phyloP scores from a whole-genome alignment of 768 basidiomycete species.

The Kwoniella bestiolae region DNA sequence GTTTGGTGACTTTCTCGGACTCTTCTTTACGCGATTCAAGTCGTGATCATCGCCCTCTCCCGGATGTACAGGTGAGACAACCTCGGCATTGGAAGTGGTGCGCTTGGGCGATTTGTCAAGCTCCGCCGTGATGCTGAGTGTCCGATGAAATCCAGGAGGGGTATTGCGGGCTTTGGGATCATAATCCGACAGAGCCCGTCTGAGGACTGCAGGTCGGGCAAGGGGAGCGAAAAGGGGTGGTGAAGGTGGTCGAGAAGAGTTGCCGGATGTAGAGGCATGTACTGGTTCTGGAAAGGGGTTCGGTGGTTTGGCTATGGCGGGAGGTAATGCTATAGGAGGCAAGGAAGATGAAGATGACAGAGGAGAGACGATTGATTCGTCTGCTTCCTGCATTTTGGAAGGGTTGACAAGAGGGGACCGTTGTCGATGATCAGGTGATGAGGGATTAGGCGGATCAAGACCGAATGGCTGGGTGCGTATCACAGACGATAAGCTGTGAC shows the following conservation, averaged over 20 bases:
- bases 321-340: slow-evolving; percentile 31
- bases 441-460: neutral
- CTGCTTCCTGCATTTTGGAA: neutral
- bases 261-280: neutral
- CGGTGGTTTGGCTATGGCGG: slow-evolving; percentile 13
- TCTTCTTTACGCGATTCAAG: slow-evolving; percentile 19
- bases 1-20: slow-evolving; percentile 27
- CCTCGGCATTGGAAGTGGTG: slow-evolving; percentile 22
- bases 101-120: slow-evolving; percentile 35
- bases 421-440: neutral
- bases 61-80: slow-evolving; percentile 19
- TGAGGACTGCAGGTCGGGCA: slow-evolving; percentile 34
- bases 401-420: neutral
- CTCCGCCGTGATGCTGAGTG: slow-evolving; percentile 29
- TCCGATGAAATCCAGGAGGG: slow-evolving; percentile 26
- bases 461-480: neutral
- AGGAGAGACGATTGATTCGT: neutral
- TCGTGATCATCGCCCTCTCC: slow-evolving; percentile 13
- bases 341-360: slow-evolving; percentile 20
- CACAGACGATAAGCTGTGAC: slow-evolving; percentile 23
- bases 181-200: slow-evolving; percentile 46
- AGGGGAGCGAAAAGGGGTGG: slow-evolving; percentile 36
- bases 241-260: slow-evolving; percentile 14
- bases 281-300: slow-evolving; percentile 1
- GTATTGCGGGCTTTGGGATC: slow-evolving; percentile 24